Conservation (phyloP, 805 yeast species). For the Lachancea mirantina region DNA sequence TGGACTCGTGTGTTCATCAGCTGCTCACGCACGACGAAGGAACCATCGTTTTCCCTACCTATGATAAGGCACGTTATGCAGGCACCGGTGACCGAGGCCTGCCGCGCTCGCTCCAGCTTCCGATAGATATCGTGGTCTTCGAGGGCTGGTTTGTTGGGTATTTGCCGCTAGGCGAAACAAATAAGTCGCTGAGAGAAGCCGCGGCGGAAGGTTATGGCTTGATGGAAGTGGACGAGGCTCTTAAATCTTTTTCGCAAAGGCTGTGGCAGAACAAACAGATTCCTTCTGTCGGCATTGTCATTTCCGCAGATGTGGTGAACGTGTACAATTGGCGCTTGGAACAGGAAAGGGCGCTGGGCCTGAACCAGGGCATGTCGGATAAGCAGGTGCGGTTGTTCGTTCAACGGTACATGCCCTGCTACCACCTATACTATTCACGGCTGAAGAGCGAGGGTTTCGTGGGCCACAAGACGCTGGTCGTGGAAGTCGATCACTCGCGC, state of each 20-base stretch:
- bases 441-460: conserved; percentile 1
- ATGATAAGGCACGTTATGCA: conserved; percentile 62
- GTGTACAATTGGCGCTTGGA: conserved; percentile 76
- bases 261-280: conserved; percentile 42
- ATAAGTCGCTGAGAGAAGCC: conserved; percentile 1
- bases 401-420: conserved; percentile 80
- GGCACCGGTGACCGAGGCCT: conserved; percentile 78
- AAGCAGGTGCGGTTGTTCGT: conserved; percentile 61
- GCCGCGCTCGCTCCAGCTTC: conserved; percentile 23
- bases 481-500: conserved; percentile 26
- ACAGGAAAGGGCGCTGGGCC: conserved; percentile 35
- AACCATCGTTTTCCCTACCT: conserved; percentile 45
- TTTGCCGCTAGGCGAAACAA: conserved; percentile 24
- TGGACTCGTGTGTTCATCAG: conserved; percentile 17
- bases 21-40: conserved; percentile 21
- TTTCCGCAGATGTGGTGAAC: conserved; percentile 49
- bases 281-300: conserved; percentile 52
- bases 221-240: conserved; percentile 43
- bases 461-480: conserved; percentile 25
- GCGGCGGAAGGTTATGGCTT: conserved; percentile 17
- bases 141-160: conserved; percentile 97
- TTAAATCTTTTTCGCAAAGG: conserved; percentile 43
- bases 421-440: conserved; percentile 52
- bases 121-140: conserved; percentile 60
- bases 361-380: conserved; percentile 65